Conservation (phyloP, 2,329 filamentous ascomycete genomes). For the Phaeoacremonium minimum region DNA sequence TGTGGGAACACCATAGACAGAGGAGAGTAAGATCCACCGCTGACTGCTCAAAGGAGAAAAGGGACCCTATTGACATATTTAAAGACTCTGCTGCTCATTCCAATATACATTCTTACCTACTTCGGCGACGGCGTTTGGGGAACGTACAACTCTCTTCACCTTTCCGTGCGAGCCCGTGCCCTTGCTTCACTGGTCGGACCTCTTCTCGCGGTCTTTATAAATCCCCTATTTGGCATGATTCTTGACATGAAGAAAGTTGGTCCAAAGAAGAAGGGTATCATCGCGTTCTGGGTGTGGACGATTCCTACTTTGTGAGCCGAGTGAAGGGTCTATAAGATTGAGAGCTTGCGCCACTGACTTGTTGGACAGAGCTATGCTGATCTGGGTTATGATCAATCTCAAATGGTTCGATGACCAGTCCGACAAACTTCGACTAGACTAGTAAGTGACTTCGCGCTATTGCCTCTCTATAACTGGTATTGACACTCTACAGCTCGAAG, state of each 20-base stretch:
- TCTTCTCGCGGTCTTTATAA: slow-evolving; percentile 20
- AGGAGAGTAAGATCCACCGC: not conserved
- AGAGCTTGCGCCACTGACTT: not conserved
- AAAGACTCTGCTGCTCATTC: not conserved
- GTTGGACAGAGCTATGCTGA: not conserved
- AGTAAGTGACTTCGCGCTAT: not conserved
- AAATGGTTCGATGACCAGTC: not conserved
- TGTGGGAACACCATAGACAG: not conserved
- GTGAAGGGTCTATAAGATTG: not conserved
- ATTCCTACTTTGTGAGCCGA: not conserved
- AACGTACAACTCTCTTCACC: slow-evolving; percentile 25
- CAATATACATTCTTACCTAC: not conserved
- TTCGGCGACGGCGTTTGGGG: slow-evolving; percentile 16
- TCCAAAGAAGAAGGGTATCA: not conserved
- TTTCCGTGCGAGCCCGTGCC: slow-evolving; percentile 24
- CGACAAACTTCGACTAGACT: not conserved
- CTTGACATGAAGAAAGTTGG: slow-evolving; percentile 6
- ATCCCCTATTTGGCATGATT: slow-evolving; percentile 11
- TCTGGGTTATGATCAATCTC: not conserved
- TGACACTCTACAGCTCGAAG: not conserved
- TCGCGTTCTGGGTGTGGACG: not conserved
- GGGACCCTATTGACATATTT: too few relatives aligned
- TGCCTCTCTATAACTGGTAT: not conserved
- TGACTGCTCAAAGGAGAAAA: too few relatives aligned
- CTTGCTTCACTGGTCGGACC: slow-evolving; percentile 19